Percentiles rank a stretch among this genome's conserved stretches.
These are phyloP conservation scores for Tetracentron sinense DNA, from an alignment of 164 flowering plant genomes.

Conservation along the genomic window DNA sequence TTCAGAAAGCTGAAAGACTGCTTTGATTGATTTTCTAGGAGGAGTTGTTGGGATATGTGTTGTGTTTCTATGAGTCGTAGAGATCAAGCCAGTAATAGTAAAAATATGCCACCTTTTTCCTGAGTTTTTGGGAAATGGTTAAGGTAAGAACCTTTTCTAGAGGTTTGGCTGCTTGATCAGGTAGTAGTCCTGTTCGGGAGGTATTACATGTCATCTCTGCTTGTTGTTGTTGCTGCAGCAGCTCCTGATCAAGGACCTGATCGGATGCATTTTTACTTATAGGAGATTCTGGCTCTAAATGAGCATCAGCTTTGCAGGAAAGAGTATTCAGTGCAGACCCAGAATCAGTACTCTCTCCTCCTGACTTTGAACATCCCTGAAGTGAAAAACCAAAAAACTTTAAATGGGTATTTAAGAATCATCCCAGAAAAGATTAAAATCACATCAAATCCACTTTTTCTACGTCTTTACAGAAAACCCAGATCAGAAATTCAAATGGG, in stretches of 20 bases:
- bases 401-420: constrained; percentile 8
- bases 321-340: constrained; percentile 60
- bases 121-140: constrained; percentile 28
- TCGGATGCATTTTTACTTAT: constrained; percentile 39
- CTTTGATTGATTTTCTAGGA: constrained; percentile 28
- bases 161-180: constrained; percentile 44
- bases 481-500: constrained; percentile 18
- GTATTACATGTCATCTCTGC: constrained; percentile 48
- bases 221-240: constrained; percentile 26
- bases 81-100: background rate
- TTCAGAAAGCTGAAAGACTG: constrained; percentile 22
- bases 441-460: background rate
- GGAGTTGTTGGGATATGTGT: constrained; percentile 44
- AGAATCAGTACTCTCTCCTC: constrained; percentile 66
- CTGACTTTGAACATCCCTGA: constrained; percentile 67
- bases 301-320: constrained; percentile 47
- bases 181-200: constrained; percentile 35
- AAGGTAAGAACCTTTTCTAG: constrained; percentile 55
- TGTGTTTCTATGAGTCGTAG: background rate
- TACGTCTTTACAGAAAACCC: background rate
- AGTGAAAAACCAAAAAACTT: constrained; percentile 5
- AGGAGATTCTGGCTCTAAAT: constrained; percentile 56
- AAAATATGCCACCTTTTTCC: constrained; percentile 33
- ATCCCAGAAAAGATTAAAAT: background rate
- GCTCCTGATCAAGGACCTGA: constrained; percentile 30